A percentile compares a stretch with the other conserved stretches of the same genome.
phyloP scores from a whole-genome alignment of 345 rosid species.

The Capsella bursapastoris region DNA sequence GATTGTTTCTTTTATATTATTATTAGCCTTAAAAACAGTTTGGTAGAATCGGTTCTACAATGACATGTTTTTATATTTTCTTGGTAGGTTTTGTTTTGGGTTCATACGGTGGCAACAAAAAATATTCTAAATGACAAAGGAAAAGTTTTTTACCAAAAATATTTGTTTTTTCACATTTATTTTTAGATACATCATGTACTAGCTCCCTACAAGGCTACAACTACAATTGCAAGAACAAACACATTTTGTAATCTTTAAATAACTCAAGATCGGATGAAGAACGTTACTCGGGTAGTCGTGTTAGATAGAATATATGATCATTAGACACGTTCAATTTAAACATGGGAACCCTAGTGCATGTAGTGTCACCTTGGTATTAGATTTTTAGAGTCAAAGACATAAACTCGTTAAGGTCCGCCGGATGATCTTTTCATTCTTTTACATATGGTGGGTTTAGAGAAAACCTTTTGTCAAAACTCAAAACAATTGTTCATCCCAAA shows the following conservation, averaged over 20 bases:
- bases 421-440: too few relatives aligned
- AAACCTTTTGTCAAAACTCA: neutral
- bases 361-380: neutral
- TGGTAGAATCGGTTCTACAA: constrained; percentile 25
- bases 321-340: neutral
- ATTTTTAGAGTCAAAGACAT: neutral
- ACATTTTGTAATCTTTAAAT: too few relatives aligned
- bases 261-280: neutral
- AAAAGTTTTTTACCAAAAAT: neutral
- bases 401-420: neutral
- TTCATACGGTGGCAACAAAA: constrained; percentile 24
- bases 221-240: too few relatives aligned
- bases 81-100: constrained; percentile 36
- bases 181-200: neutral
- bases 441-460: too few relatives aligned
- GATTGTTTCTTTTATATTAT: neutral
- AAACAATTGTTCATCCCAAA: neutral
- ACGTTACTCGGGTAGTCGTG: neutral
- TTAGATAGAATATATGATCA: neutral
- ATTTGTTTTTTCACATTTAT: neutral
- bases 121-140: neutral
- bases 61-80: neutral
- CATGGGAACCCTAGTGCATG: too few relatives aligned
- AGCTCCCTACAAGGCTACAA: neutral
- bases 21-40: neutral